A percentile compares a stretch with the other conserved stretches of the same genome.
phyloP scores from a whole-genome alignment of 2,329 filamentous ascomycete species.

The Rachicladosporium sp. region DNA sequence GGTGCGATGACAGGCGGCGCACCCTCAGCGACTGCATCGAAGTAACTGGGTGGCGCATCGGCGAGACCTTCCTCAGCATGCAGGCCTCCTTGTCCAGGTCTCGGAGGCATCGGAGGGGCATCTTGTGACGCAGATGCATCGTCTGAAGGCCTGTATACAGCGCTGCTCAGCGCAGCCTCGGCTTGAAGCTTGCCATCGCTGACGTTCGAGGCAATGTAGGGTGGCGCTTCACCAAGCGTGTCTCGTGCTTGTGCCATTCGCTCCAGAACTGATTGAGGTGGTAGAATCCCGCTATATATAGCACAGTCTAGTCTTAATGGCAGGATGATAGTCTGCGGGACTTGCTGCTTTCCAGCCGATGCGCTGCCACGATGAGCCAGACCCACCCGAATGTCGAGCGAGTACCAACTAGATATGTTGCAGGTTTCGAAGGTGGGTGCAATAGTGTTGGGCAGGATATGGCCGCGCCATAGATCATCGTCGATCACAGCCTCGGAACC shows the following conservation, averaged over 20 bases:
- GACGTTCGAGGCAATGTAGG: too few species aligned
- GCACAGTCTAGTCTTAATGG: slow-evolving; percentile 68
- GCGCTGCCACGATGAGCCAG: slow-evolving; percentile 54
- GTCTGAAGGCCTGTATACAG: too few species aligned
- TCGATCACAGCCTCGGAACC: slow-evolving; percentile 34
- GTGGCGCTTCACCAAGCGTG: not conserved
- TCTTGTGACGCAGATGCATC: not conserved
- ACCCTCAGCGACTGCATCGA: slow-evolving; percentile 76
- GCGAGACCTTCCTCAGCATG: slow-evolving; percentile 33
- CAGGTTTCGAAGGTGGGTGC: slow-evolving; percentile 80
- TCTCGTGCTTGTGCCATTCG: slow-evolving; percentile 37
- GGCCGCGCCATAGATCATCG: slow-evolving; percentile 62
- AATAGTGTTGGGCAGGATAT: slow-evolving; percentile 69
- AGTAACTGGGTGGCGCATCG: slow-evolving; percentile 87
- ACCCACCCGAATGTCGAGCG: slow-evolving; percentile 70
- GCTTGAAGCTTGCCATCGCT: too few species aligned
- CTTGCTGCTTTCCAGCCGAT: slow-evolving; percentile 1
- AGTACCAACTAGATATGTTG: slow-evolving; percentile 72
- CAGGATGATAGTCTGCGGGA: slow-evolving; percentile 57
- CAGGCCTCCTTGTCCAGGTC: slow-evolving; percentile 2
- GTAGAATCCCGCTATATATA: slow-evolving; percentile 78
- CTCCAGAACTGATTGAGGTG: slow-evolving; percentile 62
- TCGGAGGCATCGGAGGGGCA: slow-evolving; percentile 1
- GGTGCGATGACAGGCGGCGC: slow-evolving; percentile 61
- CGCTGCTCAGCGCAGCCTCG: too few species aligned